Evolutionary conservation across 257 asterid genomes (phyloP).

Genomic region (Avicennia marina): DNA sequence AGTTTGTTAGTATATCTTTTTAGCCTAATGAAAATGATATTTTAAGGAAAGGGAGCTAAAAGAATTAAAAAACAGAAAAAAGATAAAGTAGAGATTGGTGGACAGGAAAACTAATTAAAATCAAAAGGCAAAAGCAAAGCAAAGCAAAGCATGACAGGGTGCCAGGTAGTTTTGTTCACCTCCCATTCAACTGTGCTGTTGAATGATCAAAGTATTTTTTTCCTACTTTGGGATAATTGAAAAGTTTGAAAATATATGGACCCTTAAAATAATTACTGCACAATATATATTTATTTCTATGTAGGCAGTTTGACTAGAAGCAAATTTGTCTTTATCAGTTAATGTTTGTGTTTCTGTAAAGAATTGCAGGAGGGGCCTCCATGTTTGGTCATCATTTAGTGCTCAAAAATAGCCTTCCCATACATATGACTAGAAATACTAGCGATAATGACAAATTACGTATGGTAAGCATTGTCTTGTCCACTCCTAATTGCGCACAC

Average conservation of each 20-base stretch:
- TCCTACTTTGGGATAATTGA: constrained; percentile 23
- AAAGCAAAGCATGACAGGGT: constrained; percentile 22
- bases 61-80: not conserved
- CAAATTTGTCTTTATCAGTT: too few species aligned
- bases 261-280: constrained; percentile 21
- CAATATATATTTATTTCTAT: too few species aligned
- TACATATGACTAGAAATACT: too few species aligned
- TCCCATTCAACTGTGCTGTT: constrained; percentile 17
- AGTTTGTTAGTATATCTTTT: constrained; percentile 27
- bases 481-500: too few species aligned
- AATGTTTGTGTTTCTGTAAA: too few species aligned
- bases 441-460: too few species aligned
- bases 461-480: too few species aligned
- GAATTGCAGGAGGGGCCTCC: too few species aligned
- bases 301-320: too few species aligned
- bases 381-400: too few species aligned
- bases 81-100: constrained; percentile 32
- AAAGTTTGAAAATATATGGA: constrained; percentile 20
- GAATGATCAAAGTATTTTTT: constrained; percentile 20
- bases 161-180: constrained; percentile 34
- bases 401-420: too few species aligned
- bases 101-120: constrained; percentile 9
- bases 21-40: constrained; percentile 36
- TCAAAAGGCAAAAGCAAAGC: not conserved
- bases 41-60: constrained; percentile 38